Percentiles rank a stretch among this genome's conserved stretches.
Conservation (phyloP, 805 yeast species). For the Metschnikowia cubensis region DNA sequence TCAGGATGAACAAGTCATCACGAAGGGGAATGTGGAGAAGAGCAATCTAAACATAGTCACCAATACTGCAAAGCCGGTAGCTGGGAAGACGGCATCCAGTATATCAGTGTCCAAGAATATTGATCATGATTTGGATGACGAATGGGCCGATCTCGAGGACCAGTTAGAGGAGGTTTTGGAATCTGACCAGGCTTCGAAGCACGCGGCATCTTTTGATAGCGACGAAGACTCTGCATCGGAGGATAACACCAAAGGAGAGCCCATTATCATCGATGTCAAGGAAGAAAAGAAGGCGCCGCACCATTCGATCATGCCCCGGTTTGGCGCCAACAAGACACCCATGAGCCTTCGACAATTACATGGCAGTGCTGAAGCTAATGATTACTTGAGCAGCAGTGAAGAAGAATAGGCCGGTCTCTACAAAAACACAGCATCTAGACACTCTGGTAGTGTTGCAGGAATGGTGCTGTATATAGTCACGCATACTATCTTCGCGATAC, state of each 20-base stretch:
- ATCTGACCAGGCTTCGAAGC: slow-evolving; percentile 13
- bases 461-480: slow-evolving; percentile 1
- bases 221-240: slow-evolving; percentile 26
- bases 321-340: slow-evolving; percentile 22
- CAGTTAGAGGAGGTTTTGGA: slow-evolving; percentile 40
- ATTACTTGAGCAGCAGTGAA: slow-evolving; percentile 30
- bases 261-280: slow-evolving; percentile 24
- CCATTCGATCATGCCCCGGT: slow-evolving; percentile 3
- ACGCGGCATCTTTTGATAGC: slow-evolving; percentile 11
- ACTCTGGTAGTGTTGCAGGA: slow-evolving; percentile 3
- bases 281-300: slow-evolving; percentile 16
- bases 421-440: not conserved
- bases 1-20: not conserved
- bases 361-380: slow-evolving; percentile 23
- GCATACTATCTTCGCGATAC: slow-evolving; percentile 1
- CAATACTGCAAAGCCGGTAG: not conserved
- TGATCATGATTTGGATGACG: slow-evolving; percentile 32
- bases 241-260: slow-evolving; percentile 21
- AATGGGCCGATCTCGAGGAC: slow-evolving; percentile 41
- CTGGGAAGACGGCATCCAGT: slow-evolving; percentile 1
- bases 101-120: slow-evolving; percentile 1
- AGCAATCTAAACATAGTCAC: not conserved
- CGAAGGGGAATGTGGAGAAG: not conserved
- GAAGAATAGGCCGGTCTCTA: slow-evolving; percentile 21
- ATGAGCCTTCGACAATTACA: slow-evolving; percentile 38